phyloP scores from a whole-genome alignment of 2,329 filamentous ascomycete genomes.

The Trichoderma harzianum region DNA sequence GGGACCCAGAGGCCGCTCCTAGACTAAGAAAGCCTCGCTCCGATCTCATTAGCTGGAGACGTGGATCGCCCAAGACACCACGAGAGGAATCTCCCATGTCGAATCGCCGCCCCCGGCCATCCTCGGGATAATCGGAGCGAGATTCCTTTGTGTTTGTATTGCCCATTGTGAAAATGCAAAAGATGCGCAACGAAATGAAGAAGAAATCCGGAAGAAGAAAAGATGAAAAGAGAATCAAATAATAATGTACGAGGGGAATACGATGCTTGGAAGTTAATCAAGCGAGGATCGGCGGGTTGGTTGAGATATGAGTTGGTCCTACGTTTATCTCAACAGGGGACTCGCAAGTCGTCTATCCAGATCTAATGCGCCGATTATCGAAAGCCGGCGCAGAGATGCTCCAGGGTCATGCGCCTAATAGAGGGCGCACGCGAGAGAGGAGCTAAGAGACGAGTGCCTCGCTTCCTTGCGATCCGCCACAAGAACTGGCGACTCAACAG shows the following conservation, averaged over 20 bases:
- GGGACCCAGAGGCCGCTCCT: slow-evolving; percentile 40
- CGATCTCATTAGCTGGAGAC: slow-evolving; percentile 31
- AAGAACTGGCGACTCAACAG: background rate
- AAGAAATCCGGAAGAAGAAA: background rate
- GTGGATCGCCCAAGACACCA: slow-evolving; percentile 22
- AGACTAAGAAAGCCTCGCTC: slow-evolving; percentile 48
- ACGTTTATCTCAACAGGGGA: background rate
- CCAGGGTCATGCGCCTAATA: background rate
- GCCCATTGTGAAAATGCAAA: slow-evolving; percentile 31
- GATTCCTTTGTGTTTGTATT: slow-evolving; percentile 41
- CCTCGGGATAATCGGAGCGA: slow-evolving; percentile 30
- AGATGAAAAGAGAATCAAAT: background rate
- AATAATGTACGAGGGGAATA: background rate
- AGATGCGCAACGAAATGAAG: background rate
- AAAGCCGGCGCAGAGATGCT: background rate
- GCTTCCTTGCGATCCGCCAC: slow-evolving; percentile 7
- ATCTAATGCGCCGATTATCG: background rate
- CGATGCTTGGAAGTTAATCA: background rate
- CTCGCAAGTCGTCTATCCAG: background rate
- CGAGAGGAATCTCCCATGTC: slow-evolving; percentile 24
- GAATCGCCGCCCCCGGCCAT: slow-evolving; percentile 24
- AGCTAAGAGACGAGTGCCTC: background rate
- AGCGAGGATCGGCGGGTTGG: background rate
- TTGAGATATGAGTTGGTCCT: background rate
- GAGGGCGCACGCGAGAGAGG: background rate